Conservation (phyloP, 2,329 filamentous ascomycete genomes). For the Calonectria naviculata region DNA sequence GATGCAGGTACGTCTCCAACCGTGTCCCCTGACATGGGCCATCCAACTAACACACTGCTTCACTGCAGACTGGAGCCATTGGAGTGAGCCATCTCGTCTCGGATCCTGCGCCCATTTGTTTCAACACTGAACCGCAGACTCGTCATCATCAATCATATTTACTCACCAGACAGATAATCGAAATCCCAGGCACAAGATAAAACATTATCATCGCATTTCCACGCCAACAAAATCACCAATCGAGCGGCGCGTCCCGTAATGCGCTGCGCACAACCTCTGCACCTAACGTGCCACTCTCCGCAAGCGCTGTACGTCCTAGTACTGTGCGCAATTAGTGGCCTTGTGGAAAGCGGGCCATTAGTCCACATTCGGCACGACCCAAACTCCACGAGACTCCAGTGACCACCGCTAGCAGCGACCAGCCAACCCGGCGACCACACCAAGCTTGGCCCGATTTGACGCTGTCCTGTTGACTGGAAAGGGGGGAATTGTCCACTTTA, state of each 20-base stretch:
- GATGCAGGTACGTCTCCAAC: slow-evolving; percentile 38
- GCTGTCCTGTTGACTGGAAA: slow-evolving; percentile 32
- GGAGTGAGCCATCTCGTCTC: slow-evolving; percentile 10
- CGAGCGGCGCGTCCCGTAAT: slow-evolving; percentile 19
- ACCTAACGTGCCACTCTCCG: slow-evolving; percentile 9
- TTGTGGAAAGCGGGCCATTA: slow-evolving; percentile 25
- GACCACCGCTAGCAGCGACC: slow-evolving; percentile 22
- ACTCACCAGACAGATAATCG: not conserved
- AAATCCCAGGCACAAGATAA: not conserved
- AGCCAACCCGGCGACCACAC: slow-evolving; percentile 28
- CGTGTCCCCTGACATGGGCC: slow-evolving; percentile 42
- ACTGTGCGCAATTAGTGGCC: slow-evolving; percentile 14
- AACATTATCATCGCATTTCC: not conserved
- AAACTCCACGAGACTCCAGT: slow-evolving; percentile 28
- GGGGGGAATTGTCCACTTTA: slow-evolving; percentile 40
- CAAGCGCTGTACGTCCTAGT: slow-evolving; percentile 11
- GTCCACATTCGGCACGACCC: slow-evolving; percentile 23
- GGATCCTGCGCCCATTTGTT: slow-evolving; percentile 14
- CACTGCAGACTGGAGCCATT: not conserved
- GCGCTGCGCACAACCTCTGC: slow-evolving; percentile 15
- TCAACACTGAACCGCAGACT: slow-evolving; percentile 16
- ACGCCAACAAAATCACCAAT: slow-evolving; percentile 8
- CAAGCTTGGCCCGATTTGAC: slow-evolving; percentile 29
- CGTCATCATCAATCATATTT: slow-evolving; percentile 9
- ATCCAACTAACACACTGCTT: not conserved